Percentiles rank a stretch among this genome's conserved stretches.
Evolutionary conservation across 805 yeast species (phyloP).

Genomic region (Yarrowia sp.): DNA sequence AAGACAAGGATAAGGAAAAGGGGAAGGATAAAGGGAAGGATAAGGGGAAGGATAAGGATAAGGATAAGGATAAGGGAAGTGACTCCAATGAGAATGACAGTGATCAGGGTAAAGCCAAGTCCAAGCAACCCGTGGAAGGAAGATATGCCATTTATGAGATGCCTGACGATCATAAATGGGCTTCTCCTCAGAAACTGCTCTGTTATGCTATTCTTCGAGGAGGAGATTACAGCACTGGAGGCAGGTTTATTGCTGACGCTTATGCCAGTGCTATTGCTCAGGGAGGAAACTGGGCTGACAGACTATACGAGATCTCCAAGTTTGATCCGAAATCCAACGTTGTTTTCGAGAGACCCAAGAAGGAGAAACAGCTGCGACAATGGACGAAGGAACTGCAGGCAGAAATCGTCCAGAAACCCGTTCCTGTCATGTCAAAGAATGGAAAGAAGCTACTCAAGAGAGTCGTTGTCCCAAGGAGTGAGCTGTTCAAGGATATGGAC

Average conservation of each 20-base stretch:
- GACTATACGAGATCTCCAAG: conserved; percentile 5
- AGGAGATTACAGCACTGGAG: conserved; percentile 37
- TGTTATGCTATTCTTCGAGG: conserved; percentile 30
- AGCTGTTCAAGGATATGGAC: conserved; percentile 8
- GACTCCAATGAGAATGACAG: too few species aligned
- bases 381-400: conserved; percentile 33
- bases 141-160: conserved; percentile 24
- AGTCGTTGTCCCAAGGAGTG: neutral
- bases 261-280: conserved; percentile 26
- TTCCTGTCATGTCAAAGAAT: neutral
- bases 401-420: conserved; percentile 8
- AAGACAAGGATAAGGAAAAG: neutral
- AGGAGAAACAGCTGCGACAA: conserved; percentile 8
- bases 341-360: conserved; percentile 8
- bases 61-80: neutral
- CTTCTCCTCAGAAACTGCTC: conserved; percentile 8
- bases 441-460: neutral
- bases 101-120: too few species aligned
- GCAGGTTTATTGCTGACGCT: conserved; percentile 5
- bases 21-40: neutral
- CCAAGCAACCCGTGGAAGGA: neutral
- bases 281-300: conserved; percentile 33
- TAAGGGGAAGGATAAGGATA: neutral
- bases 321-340: conserved; percentile 1
- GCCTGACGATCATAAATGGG: conserved; percentile 23